Conservation (phyloP, 805 yeast species). For the Metschnikowia corniflorae region DNA sequence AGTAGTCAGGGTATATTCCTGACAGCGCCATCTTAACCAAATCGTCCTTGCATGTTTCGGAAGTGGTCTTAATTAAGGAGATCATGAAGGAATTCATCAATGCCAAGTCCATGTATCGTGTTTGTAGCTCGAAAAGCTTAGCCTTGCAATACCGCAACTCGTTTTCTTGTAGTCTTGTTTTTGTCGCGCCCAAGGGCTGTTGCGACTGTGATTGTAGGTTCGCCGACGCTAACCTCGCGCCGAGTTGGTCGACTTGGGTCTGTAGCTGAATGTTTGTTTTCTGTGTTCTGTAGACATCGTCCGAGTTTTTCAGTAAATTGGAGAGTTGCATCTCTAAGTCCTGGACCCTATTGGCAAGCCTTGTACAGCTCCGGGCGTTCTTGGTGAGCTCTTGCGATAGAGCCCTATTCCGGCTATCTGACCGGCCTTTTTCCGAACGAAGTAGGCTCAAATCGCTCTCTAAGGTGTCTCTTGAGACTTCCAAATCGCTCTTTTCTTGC, state of each 20-base stretch:
- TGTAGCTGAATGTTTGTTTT: constrained; percentile 18
- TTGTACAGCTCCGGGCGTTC: constrained; percentile 28
- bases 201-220: constrained; percentile 17
- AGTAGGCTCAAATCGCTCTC: constrained; percentile 30
- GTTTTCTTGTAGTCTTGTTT: constrained; percentile 26
- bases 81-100: constrained; percentile 33
- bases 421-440: constrained; percentile 26
- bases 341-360: constrained; percentile 27
- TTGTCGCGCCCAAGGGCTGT: constrained; percentile 1
- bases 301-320: constrained; percentile 7
- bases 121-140: constrained; percentile 42
- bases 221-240: constrained; percentile 20
- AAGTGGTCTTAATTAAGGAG: constrained; percentile 27
- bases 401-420: constrained; percentile 27
- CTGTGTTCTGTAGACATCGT: constrained; percentile 8
- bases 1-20: constrained; percentile 35
- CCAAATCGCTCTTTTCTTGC: constrained; percentile 20
- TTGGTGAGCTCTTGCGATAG: constrained; percentile 30
- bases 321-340: constrained; percentile 14
- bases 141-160: constrained; percentile 47
- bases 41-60: constrained; percentile 24
- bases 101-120: constrained; percentile 32
- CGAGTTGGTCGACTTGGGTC: constrained; percentile 29
- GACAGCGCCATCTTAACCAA: constrained; percentile 25
- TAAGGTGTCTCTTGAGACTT: constrained; percentile 23